Evolutionary conservation across 2,329 filamentous ascomycete genomes (phyloP).

Genomic region (Alternaria arbusti): DNA sequence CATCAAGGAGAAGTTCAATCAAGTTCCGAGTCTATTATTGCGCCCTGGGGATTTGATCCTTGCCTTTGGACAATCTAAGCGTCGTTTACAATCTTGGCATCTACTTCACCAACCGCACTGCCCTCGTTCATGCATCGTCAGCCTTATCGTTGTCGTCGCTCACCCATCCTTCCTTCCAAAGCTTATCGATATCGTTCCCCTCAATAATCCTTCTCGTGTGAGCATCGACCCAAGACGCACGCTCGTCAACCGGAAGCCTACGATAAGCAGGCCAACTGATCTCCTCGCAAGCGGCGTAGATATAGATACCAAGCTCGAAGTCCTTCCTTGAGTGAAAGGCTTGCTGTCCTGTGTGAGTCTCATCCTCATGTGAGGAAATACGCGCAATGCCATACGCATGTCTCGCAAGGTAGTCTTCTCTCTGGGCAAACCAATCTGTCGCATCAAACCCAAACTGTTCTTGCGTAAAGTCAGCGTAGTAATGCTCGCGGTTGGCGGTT

Average conservation of each 20-base stretch:
- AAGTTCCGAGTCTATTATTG: background rate
- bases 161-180: background rate
- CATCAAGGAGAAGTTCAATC: background rate
- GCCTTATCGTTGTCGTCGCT: background rate
- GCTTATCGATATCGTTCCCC: background rate
- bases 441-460: conserved; percentile 3
- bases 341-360: background rate
- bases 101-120: too few species aligned
- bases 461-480: conserved; percentile 5
- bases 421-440: background rate
- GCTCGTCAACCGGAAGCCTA: background rate
- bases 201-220: background rate
- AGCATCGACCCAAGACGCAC: background rate
- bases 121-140: too few species aligned
- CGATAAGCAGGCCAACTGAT: background rate
- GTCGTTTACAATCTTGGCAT: too few species aligned
- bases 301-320: background rate
- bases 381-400: background rate
- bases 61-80: too few species aligned
- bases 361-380: background rate
- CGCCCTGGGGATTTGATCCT: too few species aligned
- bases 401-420: background rate
- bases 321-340: background rate
- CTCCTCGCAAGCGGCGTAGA: background rate
- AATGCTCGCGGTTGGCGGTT: background rate